Conservation (phyloP, 306 rosid species). For the Vigna hirtella region DNA sequence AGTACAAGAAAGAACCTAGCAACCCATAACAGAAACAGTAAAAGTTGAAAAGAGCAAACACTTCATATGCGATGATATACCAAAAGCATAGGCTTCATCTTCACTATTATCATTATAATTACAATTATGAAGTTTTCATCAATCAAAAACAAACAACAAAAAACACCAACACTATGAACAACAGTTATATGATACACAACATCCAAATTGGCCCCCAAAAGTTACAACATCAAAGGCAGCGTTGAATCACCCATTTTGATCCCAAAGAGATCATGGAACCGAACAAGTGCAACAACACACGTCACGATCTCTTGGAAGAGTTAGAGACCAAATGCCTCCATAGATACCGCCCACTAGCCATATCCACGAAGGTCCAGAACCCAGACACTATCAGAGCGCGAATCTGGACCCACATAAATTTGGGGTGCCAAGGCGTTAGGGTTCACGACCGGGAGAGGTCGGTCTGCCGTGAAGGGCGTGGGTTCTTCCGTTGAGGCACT, state of each 20-base stretch:
- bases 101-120: constrained; percentile 14
- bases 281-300: constrained; percentile 4
- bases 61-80: neutral
- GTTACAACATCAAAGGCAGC: constrained; percentile 41
- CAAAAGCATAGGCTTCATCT: neutral
- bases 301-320: constrained; percentile 60
- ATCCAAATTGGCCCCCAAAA: constrained; percentile 40
- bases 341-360: constrained; percentile 94
- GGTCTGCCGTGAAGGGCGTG: no score
- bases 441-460: no score
- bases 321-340: constrained; percentile 80
- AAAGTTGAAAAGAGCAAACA: constrained; percentile 20
- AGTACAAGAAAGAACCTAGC: constrained; percentile 33
- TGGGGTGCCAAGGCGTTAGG: neutral
- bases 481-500: no score
- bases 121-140: constrained; percentile 8
- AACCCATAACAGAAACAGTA: constrained; percentile 36
- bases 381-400: constrained; percentile 65
- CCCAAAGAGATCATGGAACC: constrained; percentile 10
- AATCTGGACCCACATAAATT: constrained; percentile 54
- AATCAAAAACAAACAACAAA: constrained; percentile 32
- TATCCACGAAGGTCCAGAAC: constrained; percentile 89
- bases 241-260: constrained; percentile 10
- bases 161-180: constrained; percentile 47
- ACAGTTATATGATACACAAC: constrained; percentile 41